Percentiles rank a stretch among this genome's conserved stretches.
These are phyloP conservation scores for Blakeslea trispora DNA, from an alignment of 371 early-diverging fungal genomes.

Conservation along the genomic window DNA sequence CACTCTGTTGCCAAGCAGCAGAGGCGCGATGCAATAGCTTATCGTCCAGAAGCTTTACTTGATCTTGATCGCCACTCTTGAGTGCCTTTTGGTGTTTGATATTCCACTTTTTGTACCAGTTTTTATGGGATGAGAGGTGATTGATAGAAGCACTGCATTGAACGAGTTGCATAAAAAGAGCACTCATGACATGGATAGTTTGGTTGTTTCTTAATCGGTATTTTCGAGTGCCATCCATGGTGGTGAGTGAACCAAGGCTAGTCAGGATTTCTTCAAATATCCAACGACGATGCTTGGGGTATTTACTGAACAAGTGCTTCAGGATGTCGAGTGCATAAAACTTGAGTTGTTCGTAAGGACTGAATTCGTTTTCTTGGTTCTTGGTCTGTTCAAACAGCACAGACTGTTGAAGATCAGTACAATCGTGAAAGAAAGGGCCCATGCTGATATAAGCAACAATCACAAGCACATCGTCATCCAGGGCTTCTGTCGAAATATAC, in stretches of 20 bases:
- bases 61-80: conserved; percentile 30
- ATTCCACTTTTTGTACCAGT: conserved; percentile 40
- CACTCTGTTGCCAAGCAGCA: conserved; percentile 36
- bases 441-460: conserved; percentile 42
- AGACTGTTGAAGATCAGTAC: conserved; percentile 18
- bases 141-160: conserved; percentile 63
- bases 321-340: conserved; percentile 49
- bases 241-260: conserved; percentile 64
- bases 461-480: conserved; percentile 40
- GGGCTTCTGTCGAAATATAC: conserved; percentile 29
- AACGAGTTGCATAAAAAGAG: conserved; percentile 80
- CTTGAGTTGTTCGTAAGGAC: conserved; percentile 51
- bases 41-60: conserved; percentile 23
- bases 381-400: conserved; percentile 8
- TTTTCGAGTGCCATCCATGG: conserved; percentile 52
- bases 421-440: conserved; percentile 46
- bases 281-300: conserved; percentile 70
- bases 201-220: conserved; percentile 67
- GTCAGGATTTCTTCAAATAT: conserved; percentile 86
- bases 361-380: conserved; percentile 25
- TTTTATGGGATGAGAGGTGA: conserved; percentile 23
- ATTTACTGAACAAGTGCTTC: conserved; percentile 60
- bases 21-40: conserved; percentile 23
- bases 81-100: conserved; percentile 31
- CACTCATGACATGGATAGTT: conserved; percentile 75